Conservation (phyloP, 2,329 filamentous ascomycete species). For the Cladosporium sp. region DNA sequence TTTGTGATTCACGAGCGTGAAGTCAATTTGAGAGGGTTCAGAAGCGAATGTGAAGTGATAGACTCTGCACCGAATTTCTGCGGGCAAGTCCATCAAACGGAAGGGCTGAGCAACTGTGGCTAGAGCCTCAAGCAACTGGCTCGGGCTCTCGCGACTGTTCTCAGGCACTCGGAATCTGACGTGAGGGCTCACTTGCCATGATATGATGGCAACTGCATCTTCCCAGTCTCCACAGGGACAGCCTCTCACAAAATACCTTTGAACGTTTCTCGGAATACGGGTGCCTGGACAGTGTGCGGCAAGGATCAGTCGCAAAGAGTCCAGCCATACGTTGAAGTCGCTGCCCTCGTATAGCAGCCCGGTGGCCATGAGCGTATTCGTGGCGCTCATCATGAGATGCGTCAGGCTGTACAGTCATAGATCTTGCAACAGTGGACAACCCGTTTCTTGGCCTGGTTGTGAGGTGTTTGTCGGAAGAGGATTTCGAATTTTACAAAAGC, state of each 20-base stretch:
- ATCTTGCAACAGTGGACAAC: too few relatives aligned
- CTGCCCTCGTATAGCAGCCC: neutral
- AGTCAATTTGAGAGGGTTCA: neutral
- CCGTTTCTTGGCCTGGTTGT: too few relatives aligned
- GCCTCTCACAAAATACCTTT: too few relatives aligned
- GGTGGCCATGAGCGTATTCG: neutral
- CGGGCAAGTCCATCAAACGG: neutral
- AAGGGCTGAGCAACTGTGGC: neutral
- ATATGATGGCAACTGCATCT: neutral
- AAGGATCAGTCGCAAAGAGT: neutral
- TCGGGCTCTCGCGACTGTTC: accelerated
- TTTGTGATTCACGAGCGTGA: neutral
- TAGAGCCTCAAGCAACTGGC: neutral
- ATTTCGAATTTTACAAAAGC: too few relatives aligned
- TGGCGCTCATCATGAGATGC: too few relatives aligned
- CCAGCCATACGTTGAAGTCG: neutral
- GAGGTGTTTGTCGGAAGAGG: too few relatives aligned
- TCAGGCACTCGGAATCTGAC: neutral
- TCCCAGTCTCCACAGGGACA: too few relatives aligned
- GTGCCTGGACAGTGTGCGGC: neutral
- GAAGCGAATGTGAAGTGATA: neutral
- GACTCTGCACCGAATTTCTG: neutral
- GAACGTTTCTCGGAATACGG: neutral
- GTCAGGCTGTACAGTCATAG: too few relatives aligned
- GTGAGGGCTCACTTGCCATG: neutral